These are phyloP conservation scores for Dactylella cylindrospora DNA, from an alignment of 2,329 filamentous ascomycete species.

Conservation along the genomic window DNA sequence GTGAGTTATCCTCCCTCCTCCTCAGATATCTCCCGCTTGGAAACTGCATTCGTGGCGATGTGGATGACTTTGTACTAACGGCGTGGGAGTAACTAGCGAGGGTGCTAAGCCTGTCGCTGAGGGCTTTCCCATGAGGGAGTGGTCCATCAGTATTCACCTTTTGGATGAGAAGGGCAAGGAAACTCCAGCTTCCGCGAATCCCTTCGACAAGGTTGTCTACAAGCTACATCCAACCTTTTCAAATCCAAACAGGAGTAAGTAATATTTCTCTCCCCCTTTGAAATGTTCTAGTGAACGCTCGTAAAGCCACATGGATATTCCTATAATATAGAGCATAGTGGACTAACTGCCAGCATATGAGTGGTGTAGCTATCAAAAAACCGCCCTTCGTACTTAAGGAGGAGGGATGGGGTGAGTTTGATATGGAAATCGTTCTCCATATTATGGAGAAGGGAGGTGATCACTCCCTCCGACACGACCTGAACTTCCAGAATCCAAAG, in stretches of 20 bases:
- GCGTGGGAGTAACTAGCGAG: conserved; percentile 19
- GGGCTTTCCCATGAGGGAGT: conserved; percentile 88
- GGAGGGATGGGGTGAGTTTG: conserved; percentile 98
- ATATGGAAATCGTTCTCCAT: conserved; percentile 82
- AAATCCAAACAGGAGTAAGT: conserved; percentile 79
- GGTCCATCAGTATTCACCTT: conserved; percentile 83
- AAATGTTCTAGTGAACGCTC: neutral
- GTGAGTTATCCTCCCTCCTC: conserved; percentile 60
- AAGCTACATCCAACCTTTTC: conserved; percentile 92
- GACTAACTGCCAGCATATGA: neutral
- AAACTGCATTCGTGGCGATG: too few species aligned
- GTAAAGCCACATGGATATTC: conserved; percentile 21
- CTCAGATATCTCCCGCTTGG: too few species aligned
- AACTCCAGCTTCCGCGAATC: conserved; percentile 68
- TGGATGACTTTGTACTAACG: conserved; percentile 9
- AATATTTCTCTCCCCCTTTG: neutral
- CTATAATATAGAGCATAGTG: neutral
- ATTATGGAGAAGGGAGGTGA: conserved; percentile 84
- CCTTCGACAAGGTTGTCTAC: conserved; percentile 92
- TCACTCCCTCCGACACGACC: conserved; percentile 76
- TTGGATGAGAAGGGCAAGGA: conserved; percentile 84
- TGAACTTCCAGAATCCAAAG: conserved; percentile 79
- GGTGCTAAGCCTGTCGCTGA: conserved; percentile 68
- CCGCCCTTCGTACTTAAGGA: conserved; percentile 87
- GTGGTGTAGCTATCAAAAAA: conserved; percentile 68